These are phyloP conservation scores for Leishmania turanica DNA, from an alignment of 208 protist genomes.

Conservation along the genomic window DNA sequence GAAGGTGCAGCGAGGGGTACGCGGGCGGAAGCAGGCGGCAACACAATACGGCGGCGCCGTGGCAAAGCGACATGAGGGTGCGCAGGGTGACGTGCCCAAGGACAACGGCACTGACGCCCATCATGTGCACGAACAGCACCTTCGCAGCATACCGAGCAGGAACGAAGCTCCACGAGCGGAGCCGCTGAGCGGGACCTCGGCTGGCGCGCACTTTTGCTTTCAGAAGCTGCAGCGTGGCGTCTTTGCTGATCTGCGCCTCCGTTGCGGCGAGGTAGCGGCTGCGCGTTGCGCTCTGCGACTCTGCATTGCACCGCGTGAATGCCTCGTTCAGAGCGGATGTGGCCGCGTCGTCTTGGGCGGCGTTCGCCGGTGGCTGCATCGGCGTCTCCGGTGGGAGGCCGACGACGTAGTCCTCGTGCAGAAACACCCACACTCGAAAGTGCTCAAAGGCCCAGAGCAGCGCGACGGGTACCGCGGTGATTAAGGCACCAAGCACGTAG, in stretches of 20 bases:
- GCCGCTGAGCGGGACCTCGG: neutral
- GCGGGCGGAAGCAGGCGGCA: neutral
- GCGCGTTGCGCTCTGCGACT: neutral
- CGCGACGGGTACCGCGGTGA: neutral
- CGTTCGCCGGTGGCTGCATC: neutral
- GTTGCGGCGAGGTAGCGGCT: conserved; percentile 10
- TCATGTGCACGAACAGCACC: conserved; percentile 14
- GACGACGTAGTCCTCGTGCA: conserved; percentile 22
- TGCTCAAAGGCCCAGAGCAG: conserved; percentile 15
- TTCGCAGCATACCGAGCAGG: conserved; percentile 1
- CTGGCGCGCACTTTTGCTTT: conserved; percentile 10
- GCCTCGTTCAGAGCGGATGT: conserved; percentile 8
- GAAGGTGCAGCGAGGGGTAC: neutral
- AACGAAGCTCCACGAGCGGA: neutral
- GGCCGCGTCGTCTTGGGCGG: conserved; percentile 3
- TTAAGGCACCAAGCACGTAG: neutral
- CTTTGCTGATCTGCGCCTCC: neutral
- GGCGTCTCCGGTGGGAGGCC: conserved; percentile 23
- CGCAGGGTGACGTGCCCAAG: conserved; percentile 15
- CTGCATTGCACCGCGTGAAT: conserved; percentile 9
- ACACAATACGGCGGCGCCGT: neutral
- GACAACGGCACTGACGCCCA: conserved; percentile 2
- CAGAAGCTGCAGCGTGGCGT: conserved; percentile 17
- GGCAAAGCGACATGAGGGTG: neutral
- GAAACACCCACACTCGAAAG: conserved; percentile 20